Evolutionary conservation across 441 rosid genomes (phyloP).

Genomic region (Eutrema salsugineum): DNA sequence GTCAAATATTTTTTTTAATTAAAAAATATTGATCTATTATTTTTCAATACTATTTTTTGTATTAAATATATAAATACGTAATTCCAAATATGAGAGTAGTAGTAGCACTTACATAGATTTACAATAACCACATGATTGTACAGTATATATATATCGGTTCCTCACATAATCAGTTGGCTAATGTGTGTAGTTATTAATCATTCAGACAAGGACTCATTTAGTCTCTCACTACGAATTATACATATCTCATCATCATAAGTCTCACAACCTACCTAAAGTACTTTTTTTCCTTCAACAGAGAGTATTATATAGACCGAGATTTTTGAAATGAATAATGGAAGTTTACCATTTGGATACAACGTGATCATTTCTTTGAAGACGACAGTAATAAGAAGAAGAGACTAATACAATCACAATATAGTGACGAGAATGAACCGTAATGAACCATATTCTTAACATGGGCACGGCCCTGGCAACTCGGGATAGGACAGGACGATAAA

Average conservation of each 20-base stretch:
- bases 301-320: background rate
- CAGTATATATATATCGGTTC: background rate
- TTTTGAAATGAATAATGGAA: constrained; percentile 2
- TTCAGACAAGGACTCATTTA: background rate
- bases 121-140: no score
- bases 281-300: background rate
- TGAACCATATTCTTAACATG: no score
- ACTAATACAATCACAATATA: background rate
- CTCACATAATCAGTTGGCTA: background rate
- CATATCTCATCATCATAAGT: background rate
- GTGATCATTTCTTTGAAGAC: constrained; percentile 3
- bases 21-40: no score
- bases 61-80: background rate
- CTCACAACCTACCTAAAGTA: background rate
- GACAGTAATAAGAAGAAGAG: constrained; percentile 21
- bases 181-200: background rate
- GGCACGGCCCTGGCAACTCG: no score
- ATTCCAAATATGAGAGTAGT: no score
- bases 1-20: no score
- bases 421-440: constrained; percentile 7
- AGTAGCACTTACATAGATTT: no score
- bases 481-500: constrained; percentile 19
- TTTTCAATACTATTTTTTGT: background rate
- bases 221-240: background rate
- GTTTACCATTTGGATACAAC: constrained; percentile 7